Conservation (phyloP, 2,329 filamentous ascomycete species). For the Aspergillus persii region DNA sequence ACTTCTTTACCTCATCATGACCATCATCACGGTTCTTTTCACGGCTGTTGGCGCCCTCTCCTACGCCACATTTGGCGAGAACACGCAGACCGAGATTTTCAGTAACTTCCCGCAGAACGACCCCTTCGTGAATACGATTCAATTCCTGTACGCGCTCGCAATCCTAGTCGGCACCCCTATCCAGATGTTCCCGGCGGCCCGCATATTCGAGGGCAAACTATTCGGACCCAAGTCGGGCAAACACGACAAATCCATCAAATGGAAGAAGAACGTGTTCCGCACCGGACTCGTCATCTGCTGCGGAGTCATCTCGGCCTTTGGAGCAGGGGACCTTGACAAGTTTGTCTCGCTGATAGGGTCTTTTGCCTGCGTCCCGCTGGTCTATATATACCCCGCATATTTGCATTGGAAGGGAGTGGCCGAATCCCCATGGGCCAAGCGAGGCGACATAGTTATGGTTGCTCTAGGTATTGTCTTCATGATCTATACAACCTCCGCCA, state of each 20-base stretch:
- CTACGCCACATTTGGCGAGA: slow-evolving; percentile 89
- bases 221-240: slow-evolving; percentile 87
- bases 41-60: slow-evolving; percentile 84
- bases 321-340: slow-evolving; percentile 88
- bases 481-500: slow-evolving; percentile 69
- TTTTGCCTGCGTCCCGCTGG: slow-evolving; percentile 92
- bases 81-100: slow-evolving; percentile 91
- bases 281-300: slow-evolving; percentile 87
- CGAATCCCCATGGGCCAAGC: slow-evolving; percentile 53
- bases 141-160: slow-evolving; percentile 89
- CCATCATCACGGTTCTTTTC: slow-evolving; percentile 88
- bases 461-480: slow-evolving; percentile 63
- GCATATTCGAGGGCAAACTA: slow-evolving; percentile 86
- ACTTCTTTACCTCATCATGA: slow-evolving; percentile 84
- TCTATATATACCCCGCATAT: slow-evolving; percentile 88
- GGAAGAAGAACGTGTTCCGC: slow-evolving; percentile 95
- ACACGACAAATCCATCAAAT: slow-evolving; percentile 95
- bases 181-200: slow-evolving; percentile 93
- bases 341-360: slow-evolving; percentile 93
- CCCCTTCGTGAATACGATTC: slow-evolving; percentile 87
- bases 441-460: slow-evolving; percentile 62
- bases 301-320: slow-evolving; percentile 79
- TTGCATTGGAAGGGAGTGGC: slow-evolving; percentile 69
- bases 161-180: slow-evolving; percentile 89
- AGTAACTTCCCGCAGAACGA: slow-evolving; percentile 91